Conservation (phyloP, 257 asterid species). For the Lycium ferocissimum region DNA sequence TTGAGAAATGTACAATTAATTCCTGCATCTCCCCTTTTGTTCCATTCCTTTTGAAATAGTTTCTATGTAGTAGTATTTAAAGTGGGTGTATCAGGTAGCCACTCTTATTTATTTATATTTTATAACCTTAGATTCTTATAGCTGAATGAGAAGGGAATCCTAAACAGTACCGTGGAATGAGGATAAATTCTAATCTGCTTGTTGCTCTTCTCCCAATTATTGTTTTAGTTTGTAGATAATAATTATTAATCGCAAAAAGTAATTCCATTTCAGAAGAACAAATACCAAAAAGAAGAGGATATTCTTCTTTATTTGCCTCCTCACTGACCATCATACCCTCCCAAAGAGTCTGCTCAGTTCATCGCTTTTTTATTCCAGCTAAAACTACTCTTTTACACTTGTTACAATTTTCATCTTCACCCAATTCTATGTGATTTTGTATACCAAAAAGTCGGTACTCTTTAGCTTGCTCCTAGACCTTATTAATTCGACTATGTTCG, state of each 20-base stretch:
- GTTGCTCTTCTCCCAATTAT: background rate
- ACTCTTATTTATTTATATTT: background rate
- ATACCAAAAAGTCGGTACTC: background rate
- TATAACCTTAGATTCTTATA: slow-evolving; percentile 9
- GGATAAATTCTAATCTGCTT: slow-evolving; percentile 17
- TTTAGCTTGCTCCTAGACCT: background rate
- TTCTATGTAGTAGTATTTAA: background rate
- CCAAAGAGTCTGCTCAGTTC: background rate
- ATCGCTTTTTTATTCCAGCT: background rate
- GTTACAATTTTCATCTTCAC: background rate
- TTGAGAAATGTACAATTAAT: background rate
- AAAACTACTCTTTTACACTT: background rate
- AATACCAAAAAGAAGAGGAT: background rate
- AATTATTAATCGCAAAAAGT: background rate
- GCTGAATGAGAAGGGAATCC: background rate
- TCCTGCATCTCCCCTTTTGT: background rate
- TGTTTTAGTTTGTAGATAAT: background rate
- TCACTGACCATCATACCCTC: background rate
- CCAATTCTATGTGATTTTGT: background rate
- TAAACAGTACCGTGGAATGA: background rate
- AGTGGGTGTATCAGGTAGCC: background rate
- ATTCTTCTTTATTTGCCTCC: slow-evolving; percentile 6
- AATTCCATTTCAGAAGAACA: slow-evolving; percentile 14
- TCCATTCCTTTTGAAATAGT: slow-evolving; percentile 5
- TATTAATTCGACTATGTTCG: background rate